Conservation (phyloP, 805 yeast species). For the Hanseniaspora nectarophila region DNA sequence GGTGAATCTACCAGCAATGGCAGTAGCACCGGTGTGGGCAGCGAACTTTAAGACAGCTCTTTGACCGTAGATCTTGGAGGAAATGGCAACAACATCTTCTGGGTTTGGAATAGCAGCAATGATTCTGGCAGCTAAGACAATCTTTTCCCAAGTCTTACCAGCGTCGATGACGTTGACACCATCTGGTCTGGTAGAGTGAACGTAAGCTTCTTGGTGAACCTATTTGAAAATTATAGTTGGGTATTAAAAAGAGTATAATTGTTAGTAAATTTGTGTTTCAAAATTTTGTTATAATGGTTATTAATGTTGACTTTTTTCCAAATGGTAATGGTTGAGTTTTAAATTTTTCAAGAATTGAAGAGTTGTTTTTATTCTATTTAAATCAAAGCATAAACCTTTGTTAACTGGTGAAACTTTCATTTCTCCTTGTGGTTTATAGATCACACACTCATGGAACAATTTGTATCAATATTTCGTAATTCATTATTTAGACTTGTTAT, state of each 20-base stretch:
- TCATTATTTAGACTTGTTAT: too few relatives aligned
- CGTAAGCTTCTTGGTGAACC: constrained; percentile 96
- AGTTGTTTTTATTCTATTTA: too few relatives aligned
- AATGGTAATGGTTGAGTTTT: too few relatives aligned
- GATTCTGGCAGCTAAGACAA: constrained; percentile 98
- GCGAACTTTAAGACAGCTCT: constrained; percentile 99
- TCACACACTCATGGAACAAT: too few relatives aligned
- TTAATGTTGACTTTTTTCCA: too few relatives aligned
- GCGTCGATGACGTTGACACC: constrained; percentile 98
- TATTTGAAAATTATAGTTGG: constrained; percentile 22
- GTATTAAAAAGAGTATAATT: neutral
- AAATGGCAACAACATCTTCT: constrained; percentile 95
- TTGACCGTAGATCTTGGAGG: constrained; percentile 99
- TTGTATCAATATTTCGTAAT: too few relatives aligned
- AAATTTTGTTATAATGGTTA: neutral
- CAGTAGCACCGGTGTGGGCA: constrained; percentile 99
- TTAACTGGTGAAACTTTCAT: too few relatives aligned
- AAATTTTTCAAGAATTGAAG: too few relatives aligned
- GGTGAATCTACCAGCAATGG: constrained; percentile 99
- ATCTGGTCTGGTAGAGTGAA: constrained; percentile 96
- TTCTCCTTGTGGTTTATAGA: too few relatives aligned
- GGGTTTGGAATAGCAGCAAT: constrained; percentile 99
- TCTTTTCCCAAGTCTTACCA: constrained; percentile 99
- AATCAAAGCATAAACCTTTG: too few relatives aligned
- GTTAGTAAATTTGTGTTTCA: constrained; percentile 1